Percentiles rank a stretch among this genome's conserved stretches.
Evolutionary conservation across 73 alveolate genomes (phyloP).

Genomic region (Paramecium bursaria): DNA sequence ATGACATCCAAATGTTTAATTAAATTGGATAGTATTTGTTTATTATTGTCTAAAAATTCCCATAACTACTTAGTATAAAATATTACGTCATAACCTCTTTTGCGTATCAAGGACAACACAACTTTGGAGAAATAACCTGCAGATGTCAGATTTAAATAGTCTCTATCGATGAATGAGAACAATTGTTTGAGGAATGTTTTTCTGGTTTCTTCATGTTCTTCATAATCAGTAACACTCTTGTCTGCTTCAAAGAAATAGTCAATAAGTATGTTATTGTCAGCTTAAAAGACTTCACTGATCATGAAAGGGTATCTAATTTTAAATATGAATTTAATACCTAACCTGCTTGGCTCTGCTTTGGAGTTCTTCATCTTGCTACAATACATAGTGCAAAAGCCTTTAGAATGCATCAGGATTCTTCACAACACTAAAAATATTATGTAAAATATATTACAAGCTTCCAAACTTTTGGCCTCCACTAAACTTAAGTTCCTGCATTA

Average conservation of each 20-base stretch:
- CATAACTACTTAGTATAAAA: slow-evolving; percentile 1
- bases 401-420: not conserved
- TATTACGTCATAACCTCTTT: slow-evolving; percentile 47
- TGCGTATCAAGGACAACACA: slow-evolving; percentile 9
- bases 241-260: slow-evolving; percentile 57
- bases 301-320: slow-evolving; percentile 48
- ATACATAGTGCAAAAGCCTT: slow-evolving; percentile 1
- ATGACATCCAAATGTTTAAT: slow-evolving; percentile 43
- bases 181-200: not conserved
- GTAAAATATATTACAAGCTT: not conserved
- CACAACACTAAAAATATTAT: slow-evolving; percentile 1
- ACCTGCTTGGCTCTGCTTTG: not conserved
- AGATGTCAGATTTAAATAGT: slow-evolving; percentile 45
- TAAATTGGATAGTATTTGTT: slow-evolving; percentile 17
- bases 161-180: slow-evolving; percentile 5
- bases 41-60: not conserved
- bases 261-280: slow-evolving; percentile 14
- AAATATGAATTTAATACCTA: slow-evolving; percentile 8
- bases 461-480: slow-evolving; percentile 26
- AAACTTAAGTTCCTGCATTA: not conserved
- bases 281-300: slow-evolving; percentile 38
- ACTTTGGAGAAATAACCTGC: slow-evolving; percentile 52
- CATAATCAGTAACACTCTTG: not conserved
- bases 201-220: slow-evolving; percentile 15
- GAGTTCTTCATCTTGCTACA: not conserved